Evolutionary conservation across 2,329 filamentous ascomycete genomes (phyloP), one percentile per base, ranked within the genome.

Genomic region (Thelonectria rubi): DNA sequence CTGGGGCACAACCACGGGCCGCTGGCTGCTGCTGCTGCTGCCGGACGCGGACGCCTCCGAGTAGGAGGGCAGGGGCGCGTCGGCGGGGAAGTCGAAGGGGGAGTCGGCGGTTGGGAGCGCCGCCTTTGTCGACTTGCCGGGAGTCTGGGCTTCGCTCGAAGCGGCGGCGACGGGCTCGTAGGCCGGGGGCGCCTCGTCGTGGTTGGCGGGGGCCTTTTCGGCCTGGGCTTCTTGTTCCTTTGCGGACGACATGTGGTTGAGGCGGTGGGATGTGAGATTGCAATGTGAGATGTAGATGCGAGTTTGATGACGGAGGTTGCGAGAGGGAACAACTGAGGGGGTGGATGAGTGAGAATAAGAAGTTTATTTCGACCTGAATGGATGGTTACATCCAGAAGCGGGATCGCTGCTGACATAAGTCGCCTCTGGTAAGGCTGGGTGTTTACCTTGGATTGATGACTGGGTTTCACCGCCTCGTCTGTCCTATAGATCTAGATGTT

Each of bases 1-100:
- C 59, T 82, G 80, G 0, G 79, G 80, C 24, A 81, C 77, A n/a
- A 75, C 78, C 45, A 82, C 76, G 11, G 75, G 77, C 8, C 67
- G 70, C 20, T 69, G 62, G 24, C 52, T 57, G 15, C 60, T 40
- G 26, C 5, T 30, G 26, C 4, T 9, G 7, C 7, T 30, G 2
- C 26, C 7, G 6, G 60, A 60, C 34, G 55, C 56, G 5, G 69
- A 62, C 5, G 67, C 63, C 17, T 62, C 64, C 0, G 69, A 64
- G 53, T 77, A 80, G 1, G 74, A 50, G 0, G 78, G 77, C 0
- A 75, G 66, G 3, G 72, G 55, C 2, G 64, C 60, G 26, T 73
- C 70, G 0, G 72, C 58, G 1, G 79, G 79, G 62, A 81, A 81
- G 58, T 77, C 73, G 66, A 81, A 81, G 1, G 79, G 79, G 2